Base-by-base conservation (phyloP, 345 rosid species). In the Acer yangbiense region DNA sequence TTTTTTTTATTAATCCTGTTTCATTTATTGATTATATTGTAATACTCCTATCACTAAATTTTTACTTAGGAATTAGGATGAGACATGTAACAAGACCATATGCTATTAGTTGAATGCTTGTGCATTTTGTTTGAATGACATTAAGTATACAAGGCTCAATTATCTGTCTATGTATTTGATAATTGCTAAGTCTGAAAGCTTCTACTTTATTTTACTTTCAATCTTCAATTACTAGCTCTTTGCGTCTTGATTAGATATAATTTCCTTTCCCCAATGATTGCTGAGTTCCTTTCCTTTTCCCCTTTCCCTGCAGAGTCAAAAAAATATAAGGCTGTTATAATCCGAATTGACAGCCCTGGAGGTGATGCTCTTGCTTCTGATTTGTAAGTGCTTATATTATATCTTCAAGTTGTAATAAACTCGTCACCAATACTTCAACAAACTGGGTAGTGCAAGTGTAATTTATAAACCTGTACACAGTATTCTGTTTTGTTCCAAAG, bases 331-430 rank as follows among this genome's bases (percentile, higher is more conserved):
- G 98, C 98, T 82, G 97, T 90, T 78, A 85, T 95, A 78, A 85
- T 95, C 73, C 92, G 96, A 71, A 95, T 95, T 76, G 95, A 95
- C 82, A 93, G 99, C 82, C 99, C 98, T 68, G 99, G 99, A 82
- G 98, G 98, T 54, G 99, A 93, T 90, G 99, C 97, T 78, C 89
- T 93, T 70, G 99, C 99, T 81, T 95, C 99, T 82, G 99, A 95
- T 86, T 86, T 93, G 99, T 95, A 90, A 95, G 99, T 92, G 69
- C 72, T 81, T 84, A 32, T 57, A 21, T 46, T 77, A 32, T 68
- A 23, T 21, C 12, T 69, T 54, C 50, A 61, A 39, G 55, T 46
- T 63, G 27, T 17, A 12, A 21, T 55, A 27, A 18, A 61, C 23
- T 23, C 21, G 35, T 60, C 14, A 1, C 43, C 35, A 0, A 14